phyloP scores from a whole-genome alignment of 2,329 filamentous ascomycete genomes.

The Colletotrichum brevisporum region DNA sequence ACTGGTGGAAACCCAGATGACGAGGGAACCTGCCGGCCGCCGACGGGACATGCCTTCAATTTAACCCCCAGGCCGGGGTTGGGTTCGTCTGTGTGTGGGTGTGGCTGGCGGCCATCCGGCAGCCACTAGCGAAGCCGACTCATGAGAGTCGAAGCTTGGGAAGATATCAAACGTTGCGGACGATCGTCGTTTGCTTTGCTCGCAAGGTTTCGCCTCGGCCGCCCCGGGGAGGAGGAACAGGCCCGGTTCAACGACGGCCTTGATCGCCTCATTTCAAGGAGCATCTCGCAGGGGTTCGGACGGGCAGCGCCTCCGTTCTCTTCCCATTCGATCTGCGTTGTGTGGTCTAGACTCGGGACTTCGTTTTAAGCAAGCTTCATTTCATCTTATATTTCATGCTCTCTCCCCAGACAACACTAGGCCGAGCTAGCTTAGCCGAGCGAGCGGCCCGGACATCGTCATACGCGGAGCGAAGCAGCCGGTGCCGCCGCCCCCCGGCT shows the following conservation, averaged over 20 bases:
- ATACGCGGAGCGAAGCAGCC: constrained; percentile 7
- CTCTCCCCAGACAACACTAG: constrained; percentile 2
- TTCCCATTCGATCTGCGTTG: too few species aligned
- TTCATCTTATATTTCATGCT: constrained; percentile 19
- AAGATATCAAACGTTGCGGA: background rate
- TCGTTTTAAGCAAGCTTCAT: background rate
- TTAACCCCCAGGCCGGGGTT: constrained; percentile 12
- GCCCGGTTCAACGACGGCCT: background rate
- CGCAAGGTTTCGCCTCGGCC: background rate
- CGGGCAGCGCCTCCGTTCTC: too few species aligned
- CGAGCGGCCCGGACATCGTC: constrained; percentile 19
- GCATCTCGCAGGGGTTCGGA: too few species aligned
- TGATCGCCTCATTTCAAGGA: background rate
- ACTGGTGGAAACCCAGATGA: constrained; percentile 6
- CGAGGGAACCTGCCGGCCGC: background rate
- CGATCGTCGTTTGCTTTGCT: background rate
- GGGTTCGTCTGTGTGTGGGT: background rate
- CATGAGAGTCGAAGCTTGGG: background rate
- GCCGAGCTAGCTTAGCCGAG: constrained; percentile 1
- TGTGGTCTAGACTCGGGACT: too few species aligned
- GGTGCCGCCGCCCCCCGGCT: constrained; percentile 17
- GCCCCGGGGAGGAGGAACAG: too few species aligned
- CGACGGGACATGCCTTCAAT: constrained; percentile 27
- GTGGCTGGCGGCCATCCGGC: background rate
- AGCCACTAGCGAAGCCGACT: constrained; percentile 10